Evolutionary conservation across 2,329 filamentous ascomycete genomes (phyloP), one percentile per base, ranked within the genome.

Genomic region (Paraphaeosphaeria sporulosa): DNA sequence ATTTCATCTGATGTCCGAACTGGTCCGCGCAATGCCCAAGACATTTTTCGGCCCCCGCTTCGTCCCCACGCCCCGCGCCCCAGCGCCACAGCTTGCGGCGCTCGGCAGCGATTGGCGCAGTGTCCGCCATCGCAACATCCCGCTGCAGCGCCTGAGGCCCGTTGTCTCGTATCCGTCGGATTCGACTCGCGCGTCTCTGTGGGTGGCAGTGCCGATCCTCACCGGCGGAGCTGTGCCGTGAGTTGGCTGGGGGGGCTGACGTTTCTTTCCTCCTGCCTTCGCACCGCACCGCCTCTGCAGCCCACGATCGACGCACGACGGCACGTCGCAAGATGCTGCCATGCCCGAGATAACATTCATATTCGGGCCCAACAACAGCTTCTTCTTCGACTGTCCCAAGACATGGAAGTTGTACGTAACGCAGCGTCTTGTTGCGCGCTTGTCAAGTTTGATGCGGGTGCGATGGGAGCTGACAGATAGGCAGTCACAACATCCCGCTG

Each of bases 401-500:
- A 63, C 70, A 72, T 77, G 74, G 74, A 77, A 76, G 62, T 76
- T 74, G 71, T 75, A 49, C 67, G 71, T 61, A n/a, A n/a, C n/a
- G n/a, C n/a, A n/a, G n/a, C n/a, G n/a, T 9, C 10, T 40, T 32
- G 3, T 4, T 44, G 32, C 36, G 25, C 23, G 23, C 13, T 6
- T 4, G 42, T 21, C 36, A 15, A 2, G 25, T 27, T 27, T 3
- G 6, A 27, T 27, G 25, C n/a, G 25, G 25, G 25, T 27, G 25
- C 25, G 6, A 27, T 34, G 36, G 46, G 42, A 64, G 66, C 69
- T 75, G 62, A 74, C 60, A 23, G 13, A 38, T 61, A 6, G 3
- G 60, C 55, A 76, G 73, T 63, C 71, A 76, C 52, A 70, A 71
- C 32, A 70, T 77, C 52, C 74, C 73, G 36, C 68, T 64, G 19